Percentiles rank a stretch among this genome's conserved stretches.
Evolutionary conservation across 2,329 filamentous ascomycete genomes (phyloP).

Genomic region (Xylariaceae sp.): DNA sequence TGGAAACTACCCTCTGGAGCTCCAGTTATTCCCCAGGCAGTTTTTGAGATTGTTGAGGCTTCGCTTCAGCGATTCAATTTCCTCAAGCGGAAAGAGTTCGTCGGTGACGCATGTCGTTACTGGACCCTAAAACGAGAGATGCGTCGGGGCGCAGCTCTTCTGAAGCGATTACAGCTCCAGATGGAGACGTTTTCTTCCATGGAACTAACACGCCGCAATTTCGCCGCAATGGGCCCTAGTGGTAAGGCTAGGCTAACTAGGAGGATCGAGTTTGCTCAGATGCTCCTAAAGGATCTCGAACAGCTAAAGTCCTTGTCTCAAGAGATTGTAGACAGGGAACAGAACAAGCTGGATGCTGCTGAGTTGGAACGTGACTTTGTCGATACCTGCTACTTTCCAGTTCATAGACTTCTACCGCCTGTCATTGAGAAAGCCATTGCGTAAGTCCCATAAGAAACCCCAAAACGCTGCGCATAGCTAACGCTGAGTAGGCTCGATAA

Average conservation of each 20-base stretch:
- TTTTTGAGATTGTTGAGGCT: constrained; percentile 84
- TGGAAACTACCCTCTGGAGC: constrained; percentile 96
- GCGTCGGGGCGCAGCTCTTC: constrained; percentile 83
- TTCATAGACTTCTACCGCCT: constrained; percentile 75
- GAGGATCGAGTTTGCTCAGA: constrained; percentile 86
- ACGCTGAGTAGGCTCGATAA: constrained; percentile 67
- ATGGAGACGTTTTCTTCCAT: constrained; percentile 97
- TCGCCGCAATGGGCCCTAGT: constrained; percentile 88
- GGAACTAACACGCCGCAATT: constrained; percentile 94
- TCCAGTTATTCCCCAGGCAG: constrained; percentile 87
- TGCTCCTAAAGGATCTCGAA: constrained; percentile 76
- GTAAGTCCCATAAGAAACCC: constrained; percentile 65
- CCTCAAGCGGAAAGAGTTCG: constrained; percentile 88
- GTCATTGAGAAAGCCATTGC: constrained; percentile 79
- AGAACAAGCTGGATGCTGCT: constrained; percentile 75
- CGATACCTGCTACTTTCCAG: constrained; percentile 89
- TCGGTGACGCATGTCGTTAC: constrained; percentile 92
- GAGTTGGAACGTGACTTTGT: constrained; percentile 80
- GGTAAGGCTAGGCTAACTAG: constrained; percentile 79
- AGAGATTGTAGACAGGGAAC: constrained; percentile 76
- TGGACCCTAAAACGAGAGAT: constrained; percentile 98
- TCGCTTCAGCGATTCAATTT: constrained; percentile 81
- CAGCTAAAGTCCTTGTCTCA: constrained; percentile 74
- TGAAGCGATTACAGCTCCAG: constrained; percentile 92
- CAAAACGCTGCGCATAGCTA: constrained; percentile 12